Evolutionary conservation across 345 rosid species (phyloP), one percentile per base, ranked within the genome.

Genomic region (Corymbia maculata): DNA sequence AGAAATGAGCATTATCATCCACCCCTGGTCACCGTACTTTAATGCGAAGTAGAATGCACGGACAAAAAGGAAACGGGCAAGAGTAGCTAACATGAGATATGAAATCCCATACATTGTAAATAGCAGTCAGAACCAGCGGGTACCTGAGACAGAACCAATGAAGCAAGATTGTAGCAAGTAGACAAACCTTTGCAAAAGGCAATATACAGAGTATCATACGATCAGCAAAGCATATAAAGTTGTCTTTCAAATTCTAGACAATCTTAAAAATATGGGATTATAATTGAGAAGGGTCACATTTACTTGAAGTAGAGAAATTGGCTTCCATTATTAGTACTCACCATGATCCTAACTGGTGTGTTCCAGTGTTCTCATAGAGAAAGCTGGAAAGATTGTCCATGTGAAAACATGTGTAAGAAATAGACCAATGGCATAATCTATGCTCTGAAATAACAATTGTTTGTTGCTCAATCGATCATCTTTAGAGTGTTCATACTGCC

Each of bases 11-110:
- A 94, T 68, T 88, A 97, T 96, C 99, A 95, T 97, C 95, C 95
- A 97, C 80, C 99, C 99, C 80, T 96, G 95, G 88, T 95, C 97
- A 12, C 94, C 98, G 86, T 94, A 96, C 68, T 96, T 95, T 3
- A 96, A 95, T 1, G 96, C 94, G 94, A 96, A 96, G 91, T 96
- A 96, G 89, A 96, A 95, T 8, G 97, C 96, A 0, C 97, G 99
- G 57, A 96, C 51, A 16, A 97, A 90, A 8, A 94, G 28, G 87
- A 88, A 95, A 17, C 99, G 96, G 1, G 93, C 88, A 32, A 97
- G 94, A 85, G 92, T 87, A 7, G 93, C 92, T 8, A 92, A 51
- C 91, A 92, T 94, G 14, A 97, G 93, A 91, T 28, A 96, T 79
- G 51, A 96, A 86, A 91, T 97, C 98, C 94, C 91, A 91, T 28